Conservation (phyloP, 345 rosid species). For the Adansonia digitata region DNA sequence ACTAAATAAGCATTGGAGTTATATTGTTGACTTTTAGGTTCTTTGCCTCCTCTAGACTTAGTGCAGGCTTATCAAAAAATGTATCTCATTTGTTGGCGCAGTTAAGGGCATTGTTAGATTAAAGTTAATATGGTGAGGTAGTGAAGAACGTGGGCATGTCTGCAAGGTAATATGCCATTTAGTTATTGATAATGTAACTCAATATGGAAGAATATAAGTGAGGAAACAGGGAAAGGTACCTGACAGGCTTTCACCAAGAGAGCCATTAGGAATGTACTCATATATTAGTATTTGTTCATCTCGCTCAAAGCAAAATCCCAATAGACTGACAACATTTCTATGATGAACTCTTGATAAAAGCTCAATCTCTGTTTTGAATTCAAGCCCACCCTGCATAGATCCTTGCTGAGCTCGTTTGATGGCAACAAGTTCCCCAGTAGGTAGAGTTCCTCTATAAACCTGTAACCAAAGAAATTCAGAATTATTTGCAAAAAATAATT, state of each 20-base stretch:
- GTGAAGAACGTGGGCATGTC: neutral
- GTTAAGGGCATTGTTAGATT: neutral
- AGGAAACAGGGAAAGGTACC: slow-evolving; percentile 30
- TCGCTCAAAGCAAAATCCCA: slow-evolving; percentile 67
- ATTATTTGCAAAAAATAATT: neutral
- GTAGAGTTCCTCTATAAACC: slow-evolving; percentile 72
- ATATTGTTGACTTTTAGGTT: neutral
- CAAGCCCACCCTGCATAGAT: slow-evolving; percentile 68
- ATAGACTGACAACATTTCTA: slow-evolving; percentile 61
- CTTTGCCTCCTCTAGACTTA: too few species aligned
- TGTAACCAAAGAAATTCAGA: slow-evolving; percentile 16
- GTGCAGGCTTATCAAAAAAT: neutral
- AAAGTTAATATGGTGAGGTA: neutral
- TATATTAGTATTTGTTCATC: slow-evolving; percentile 73
- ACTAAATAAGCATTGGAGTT: neutral
- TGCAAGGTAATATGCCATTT: neutral
- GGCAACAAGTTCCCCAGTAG: slow-evolving; percentile 51
- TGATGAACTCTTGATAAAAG: slow-evolving; percentile 86
- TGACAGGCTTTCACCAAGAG: slow-evolving; percentile 52
- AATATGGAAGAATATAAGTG: neutral
- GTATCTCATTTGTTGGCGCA: neutral
- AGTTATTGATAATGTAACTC: neutral
- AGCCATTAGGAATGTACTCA: slow-evolving; percentile 66
- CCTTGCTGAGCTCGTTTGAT: slow-evolving; percentile 79
- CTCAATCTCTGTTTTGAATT: slow-evolving; percentile 85